Conservation (phyloP, 1,284 basidiomycete genomes). For the Ustilago lituana region DNA sequence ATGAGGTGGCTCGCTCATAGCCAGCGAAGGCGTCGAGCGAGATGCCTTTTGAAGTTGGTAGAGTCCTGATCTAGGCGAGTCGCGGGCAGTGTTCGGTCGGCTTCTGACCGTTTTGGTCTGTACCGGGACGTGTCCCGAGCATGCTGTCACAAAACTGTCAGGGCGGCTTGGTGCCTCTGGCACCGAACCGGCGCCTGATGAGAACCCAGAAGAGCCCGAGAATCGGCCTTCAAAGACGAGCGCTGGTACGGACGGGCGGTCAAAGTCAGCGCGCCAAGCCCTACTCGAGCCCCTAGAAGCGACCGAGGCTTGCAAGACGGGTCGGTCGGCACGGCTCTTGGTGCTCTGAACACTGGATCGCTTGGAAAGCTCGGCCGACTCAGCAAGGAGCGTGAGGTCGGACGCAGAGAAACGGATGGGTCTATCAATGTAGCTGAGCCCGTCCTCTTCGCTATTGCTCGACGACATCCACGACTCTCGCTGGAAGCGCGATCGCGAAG, state of each 20-base stretch:
- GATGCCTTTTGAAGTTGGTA: slow-evolving; percentile 13
- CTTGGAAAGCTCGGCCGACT: slow-evolving; percentile 11
- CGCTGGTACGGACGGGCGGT: slow-evolving; percentile 6
- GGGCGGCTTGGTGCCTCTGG: slow-evolving; percentile 16
- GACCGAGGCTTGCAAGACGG: slow-evolving; percentile 13
- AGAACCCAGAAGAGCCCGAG: slow-evolving; percentile 18
- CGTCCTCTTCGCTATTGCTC: slow-evolving; percentile 12
- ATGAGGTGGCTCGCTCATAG: slow-evolving; percentile 19
- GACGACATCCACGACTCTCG: slow-evolving; percentile 35
- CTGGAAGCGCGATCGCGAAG: slow-evolving; percentile 13
- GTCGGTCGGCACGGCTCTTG: neutral
- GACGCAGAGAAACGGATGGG: slow-evolving; percentile 35
- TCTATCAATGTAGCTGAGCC: neutral
- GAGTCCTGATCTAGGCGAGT: neutral
- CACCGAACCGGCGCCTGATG: slow-evolving; percentile 6
- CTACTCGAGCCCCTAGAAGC: slow-evolving; percentile 12
- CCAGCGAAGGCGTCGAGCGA: slow-evolving; percentile 21
- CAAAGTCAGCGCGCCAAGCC: slow-evolving; percentile 2
- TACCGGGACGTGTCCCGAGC: slow-evolving; percentile 2
- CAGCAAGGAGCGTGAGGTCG: slow-evolving; percentile 15
- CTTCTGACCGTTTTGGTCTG: neutral
- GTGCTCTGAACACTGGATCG: slow-evolving; percentile 3
- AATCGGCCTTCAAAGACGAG: slow-evolving; percentile 29
- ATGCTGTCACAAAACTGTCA: slow-evolving; percentile 20
- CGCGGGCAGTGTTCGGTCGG: slow-evolving; percentile 16